A percentile compares a stretch with the other conserved stretches of the same genome.
Conservation (phyloP, 192 early-diverging fungal genomes). For the Coemansia sp. region DNA sequence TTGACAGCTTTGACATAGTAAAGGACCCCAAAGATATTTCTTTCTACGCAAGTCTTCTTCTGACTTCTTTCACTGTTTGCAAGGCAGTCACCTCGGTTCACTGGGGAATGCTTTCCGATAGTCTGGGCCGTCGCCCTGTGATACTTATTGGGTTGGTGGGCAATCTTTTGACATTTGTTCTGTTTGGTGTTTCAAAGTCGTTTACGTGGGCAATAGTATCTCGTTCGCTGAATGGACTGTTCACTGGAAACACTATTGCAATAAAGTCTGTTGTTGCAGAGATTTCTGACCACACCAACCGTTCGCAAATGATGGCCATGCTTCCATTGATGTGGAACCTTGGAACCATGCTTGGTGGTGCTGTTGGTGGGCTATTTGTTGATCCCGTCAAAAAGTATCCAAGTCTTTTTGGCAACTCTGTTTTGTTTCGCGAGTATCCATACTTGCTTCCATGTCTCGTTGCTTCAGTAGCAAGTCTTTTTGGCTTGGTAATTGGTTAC, state of each 20-base stretch:
- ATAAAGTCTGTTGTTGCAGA: constrained; percentile 80
- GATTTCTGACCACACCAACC: constrained; percentile 77
- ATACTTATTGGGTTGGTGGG: constrained; percentile 74
- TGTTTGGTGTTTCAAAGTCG: constrained; percentile 60
- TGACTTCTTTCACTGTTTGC: constrained; percentile 51
- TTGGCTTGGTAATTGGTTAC: constrained; percentile 64
- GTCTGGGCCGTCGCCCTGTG: constrained; percentile 73
- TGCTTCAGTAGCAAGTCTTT: constrained; percentile 59
- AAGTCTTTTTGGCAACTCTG: constrained; percentile 53
- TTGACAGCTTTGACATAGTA: constrained; percentile 49
- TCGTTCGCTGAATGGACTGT: constrained; percentile 64
- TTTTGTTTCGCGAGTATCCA: constrained; percentile 65
- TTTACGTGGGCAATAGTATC: constrained; percentile 57
- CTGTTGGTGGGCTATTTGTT: constrained; percentile 75
- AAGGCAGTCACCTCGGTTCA: constrained; percentile 53
- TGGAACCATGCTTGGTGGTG: constrained; percentile 64
- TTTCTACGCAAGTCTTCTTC: constrained; percentile 63
- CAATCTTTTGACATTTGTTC: constrained; percentile 61
- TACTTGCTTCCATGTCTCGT: constrained; percentile 82
- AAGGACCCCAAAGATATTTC: constrained; percentile 75
- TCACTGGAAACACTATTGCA: constrained; percentile 77
- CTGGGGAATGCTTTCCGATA: constrained; percentile 74
- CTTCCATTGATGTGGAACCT: constrained; percentile 70
- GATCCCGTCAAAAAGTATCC: constrained; percentile 71
- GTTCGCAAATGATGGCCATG: constrained; percentile 68